Evolutionary conservation across 805 yeast species (phyloP).

Genomic region (Lipomyces lipofer): DNA sequence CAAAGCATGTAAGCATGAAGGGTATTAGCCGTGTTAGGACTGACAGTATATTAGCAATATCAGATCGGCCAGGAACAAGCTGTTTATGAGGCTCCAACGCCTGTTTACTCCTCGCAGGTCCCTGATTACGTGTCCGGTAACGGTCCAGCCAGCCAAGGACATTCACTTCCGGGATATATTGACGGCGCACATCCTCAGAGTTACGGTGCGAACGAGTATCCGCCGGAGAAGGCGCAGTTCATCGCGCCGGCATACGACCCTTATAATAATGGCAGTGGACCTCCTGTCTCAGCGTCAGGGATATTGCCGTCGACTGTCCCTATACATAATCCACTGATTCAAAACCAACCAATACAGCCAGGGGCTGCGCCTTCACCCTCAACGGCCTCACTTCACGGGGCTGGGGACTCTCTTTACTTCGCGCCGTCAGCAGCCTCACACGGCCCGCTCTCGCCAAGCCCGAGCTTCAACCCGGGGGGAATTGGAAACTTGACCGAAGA

Average conservation of each 20-base stretch:
- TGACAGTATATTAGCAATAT: too few relatives aligned
- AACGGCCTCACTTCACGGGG: conserved; percentile 1
- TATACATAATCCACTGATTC: too few relatives aligned
- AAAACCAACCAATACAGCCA: background rate
- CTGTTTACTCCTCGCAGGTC: too few relatives aligned
- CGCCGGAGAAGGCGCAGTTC: background rate
- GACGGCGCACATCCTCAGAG: background rate
- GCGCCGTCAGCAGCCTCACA: background rate
- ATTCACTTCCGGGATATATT: background rate
- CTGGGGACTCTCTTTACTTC: background rate
- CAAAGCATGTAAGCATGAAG: too few relatives aligned
- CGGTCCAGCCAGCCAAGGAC: too few relatives aligned
- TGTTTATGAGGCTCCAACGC: too few relatives aligned
- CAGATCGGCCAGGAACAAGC: too few relatives aligned
- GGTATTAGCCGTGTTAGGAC: too few relatives aligned
- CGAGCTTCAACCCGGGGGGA: background rate
- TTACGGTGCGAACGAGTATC: background rate
- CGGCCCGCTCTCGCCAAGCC: background rate
- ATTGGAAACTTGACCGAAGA: conserved; percentile 7
- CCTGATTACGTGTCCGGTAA: too few relatives aligned
- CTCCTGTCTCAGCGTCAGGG: background rate
- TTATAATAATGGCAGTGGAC: background rate
- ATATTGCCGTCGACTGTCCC: background rate
- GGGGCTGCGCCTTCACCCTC: background rate
- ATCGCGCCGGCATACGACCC: background rate